Evolutionary conservation across 306 rosid genomes (phyloP), one percentile per base, ranked within the genome.

Genomic region (Astragalus glycyphyllos): DNA sequence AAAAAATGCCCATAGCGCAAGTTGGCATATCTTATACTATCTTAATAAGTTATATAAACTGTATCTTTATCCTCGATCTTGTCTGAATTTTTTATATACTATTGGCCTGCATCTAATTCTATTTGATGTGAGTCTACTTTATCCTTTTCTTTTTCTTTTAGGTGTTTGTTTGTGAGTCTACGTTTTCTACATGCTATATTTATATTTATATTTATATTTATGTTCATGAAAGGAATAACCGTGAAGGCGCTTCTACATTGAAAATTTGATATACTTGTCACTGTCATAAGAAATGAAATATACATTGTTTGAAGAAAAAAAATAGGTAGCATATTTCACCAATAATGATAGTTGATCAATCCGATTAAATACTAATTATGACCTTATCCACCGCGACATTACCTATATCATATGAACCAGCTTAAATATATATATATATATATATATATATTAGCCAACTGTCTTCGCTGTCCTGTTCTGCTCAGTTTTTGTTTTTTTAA

Each of bases 351-450:
- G 76, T 12, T 79, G 41, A 60, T 60, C 48, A n/a, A 45, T 51
- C 72, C 55, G 68, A 60, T 67, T 60, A 35, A 68, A 68, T 51
- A 34, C 17, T 35, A 44, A 45, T 61, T 44, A 60, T 50, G 66
- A 73, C 59, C 75, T 61, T 77, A 77, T 77, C 77, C 61, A 58
- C 59, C 58, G 10, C 32, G 45, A 61, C 67, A 60, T 13, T 32
- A n/a, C 60, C 60, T 4, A 59, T 51, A n/a, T 29, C 3, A 59
- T 51, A n/a, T 29, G 44, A 72, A 71, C 46, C 9, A 3, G 55
- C 1, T n/a, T 46, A 14, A 4, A 23, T 5, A 68, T 3, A 40
- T 9, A 8, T 49, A 6, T 40, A 42, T 31, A 14, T 7, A 23
- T 5, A 68, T 3, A 40, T 9, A 8, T 49, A 6, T 40, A 42